Percentiles rank a stretch among this genome's conserved stretches.
Evolutionary conservation across 495 filamentous ascomycete species (phyloP).

Genomic region (Terfezia boudieri): DNA sequence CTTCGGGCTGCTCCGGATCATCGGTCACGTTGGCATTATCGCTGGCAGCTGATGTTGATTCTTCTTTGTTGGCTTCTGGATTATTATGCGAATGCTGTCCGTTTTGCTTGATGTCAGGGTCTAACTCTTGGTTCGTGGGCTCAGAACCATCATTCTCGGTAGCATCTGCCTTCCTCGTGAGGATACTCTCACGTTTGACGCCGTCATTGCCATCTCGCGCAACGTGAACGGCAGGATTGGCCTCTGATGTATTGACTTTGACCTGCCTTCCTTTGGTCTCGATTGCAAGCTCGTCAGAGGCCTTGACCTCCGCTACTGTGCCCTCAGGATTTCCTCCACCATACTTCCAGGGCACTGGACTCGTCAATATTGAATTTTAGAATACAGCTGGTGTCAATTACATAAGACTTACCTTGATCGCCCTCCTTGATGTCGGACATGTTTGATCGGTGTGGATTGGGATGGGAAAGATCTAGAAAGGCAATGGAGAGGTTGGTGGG

Average conservation of each 20-base stretch:
- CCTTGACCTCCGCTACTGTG: slow-evolving; percentile 34
- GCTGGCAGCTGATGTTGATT: background rate
- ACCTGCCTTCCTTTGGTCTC: slow-evolving; percentile 40
- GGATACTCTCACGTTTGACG: slow-evolving; percentile 35
- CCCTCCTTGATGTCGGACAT: no score
- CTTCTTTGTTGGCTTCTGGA: slow-evolving; percentile 11
- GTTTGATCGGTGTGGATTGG: no score
- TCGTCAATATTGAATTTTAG: background rate
- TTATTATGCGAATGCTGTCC: slow-evolving; percentile 11
- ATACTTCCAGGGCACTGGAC: slow-evolving; percentile 37
- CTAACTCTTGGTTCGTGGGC: background rate
- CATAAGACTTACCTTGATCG: no score
- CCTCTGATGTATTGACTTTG: slow-evolving; percentile 33
- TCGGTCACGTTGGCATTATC: no score
- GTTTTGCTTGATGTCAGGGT: slow-evolving; percentile 16
- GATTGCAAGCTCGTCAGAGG: slow-evolving; percentile 34
- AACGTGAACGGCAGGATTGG: slow-evolving; percentile 36
- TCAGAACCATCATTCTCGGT: background rate
- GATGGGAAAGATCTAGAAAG: no score
- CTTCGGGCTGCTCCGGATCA: background rate
- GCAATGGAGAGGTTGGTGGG: no score
- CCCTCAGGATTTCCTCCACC: slow-evolving; percentile 29
- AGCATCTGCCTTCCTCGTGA: slow-evolving; percentile 17
- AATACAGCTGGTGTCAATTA: no score
- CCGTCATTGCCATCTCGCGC: slow-evolving; percentile 38